Conservation (phyloP, 2,329 filamentous ascomycete species). For the Fusarium fracticaudum region DNA sequence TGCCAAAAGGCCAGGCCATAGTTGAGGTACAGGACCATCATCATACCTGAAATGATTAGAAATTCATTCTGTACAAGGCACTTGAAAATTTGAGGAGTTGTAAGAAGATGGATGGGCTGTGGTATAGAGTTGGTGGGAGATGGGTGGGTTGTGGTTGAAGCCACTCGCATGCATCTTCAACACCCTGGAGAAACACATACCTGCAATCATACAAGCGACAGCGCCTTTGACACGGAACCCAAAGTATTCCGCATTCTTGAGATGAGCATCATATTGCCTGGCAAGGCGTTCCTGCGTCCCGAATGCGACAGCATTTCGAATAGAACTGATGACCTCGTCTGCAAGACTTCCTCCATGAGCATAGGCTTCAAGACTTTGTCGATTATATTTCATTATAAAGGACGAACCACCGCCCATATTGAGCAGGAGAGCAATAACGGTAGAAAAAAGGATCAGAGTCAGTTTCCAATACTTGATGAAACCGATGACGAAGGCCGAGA, state of each 20-base stretch:
- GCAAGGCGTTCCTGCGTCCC: conserved; percentile 94
- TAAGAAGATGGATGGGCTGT: background rate
- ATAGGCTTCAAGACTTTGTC: conserved; percentile 80
- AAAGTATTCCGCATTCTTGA: conserved; percentile 76
- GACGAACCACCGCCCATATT: conserved; percentile 78
- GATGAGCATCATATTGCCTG: conserved; percentile 80
- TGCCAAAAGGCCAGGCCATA: conserved; percentile 92
- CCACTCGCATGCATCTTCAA: background rate
- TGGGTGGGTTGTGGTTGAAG: background rate
- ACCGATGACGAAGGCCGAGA: conserved; percentile 89
- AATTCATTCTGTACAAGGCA: background rate
- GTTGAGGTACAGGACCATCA: conserved; percentile 85
- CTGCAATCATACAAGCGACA: conserved; percentile 81
- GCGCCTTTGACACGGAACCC: conserved; percentile 80
- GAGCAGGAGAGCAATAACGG: conserved; percentile 80
- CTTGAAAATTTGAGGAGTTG: background rate
- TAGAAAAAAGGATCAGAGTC: conserved; percentile 85
- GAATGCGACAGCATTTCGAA: conserved; percentile 92
- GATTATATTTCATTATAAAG: conserved; percentile 84
- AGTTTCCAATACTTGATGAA: conserved; percentile 95
- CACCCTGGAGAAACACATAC: conserved; percentile 59
- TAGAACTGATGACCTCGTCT: conserved; percentile 93
- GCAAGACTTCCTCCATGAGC: conserved; percentile 87
- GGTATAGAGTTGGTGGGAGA: background rate
- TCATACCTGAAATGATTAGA: conserved; percentile 82